Base-by-base conservation (phyloP, 2,329 filamentous ascomycete species). In the Tricladium varicosporioides region DNA sequence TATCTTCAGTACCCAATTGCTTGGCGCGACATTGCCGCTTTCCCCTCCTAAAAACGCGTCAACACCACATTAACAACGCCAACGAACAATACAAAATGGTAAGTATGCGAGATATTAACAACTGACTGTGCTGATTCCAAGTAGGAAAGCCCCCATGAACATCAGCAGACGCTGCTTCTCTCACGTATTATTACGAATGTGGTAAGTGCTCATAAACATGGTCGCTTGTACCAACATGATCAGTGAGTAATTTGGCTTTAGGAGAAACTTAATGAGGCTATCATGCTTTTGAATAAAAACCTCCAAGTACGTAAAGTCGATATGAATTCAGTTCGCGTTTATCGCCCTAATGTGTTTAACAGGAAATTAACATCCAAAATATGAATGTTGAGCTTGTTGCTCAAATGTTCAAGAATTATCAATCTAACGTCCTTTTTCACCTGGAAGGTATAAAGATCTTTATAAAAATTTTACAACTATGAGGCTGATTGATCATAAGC, bases 351-450 rank as follows among this genome's bases (percentile, higher is more conserved):
- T 9, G 47, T 36, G 1, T 5, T 13, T 33, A 55, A 5, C 66
- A 96, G 89, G 93, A 97, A 65, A 97, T 97, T 80, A 97, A 97
- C 70, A 87, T 97, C 55, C 90, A 96, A 69, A 99, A 97, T 73
- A 97, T 97, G 92, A 96, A 99, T 70, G 91, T 97, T 36, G 94
- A 97, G 76, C 82, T 97, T 2, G 94, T 97, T 5, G 92, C 93
- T 0, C 93, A 97, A 71, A 99, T 99, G 94, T 99, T 97, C 80
- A 97, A 97, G 78, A 99, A 97, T 75, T 99, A 99, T 72, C 92
- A 97, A 73, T 96, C 92, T 10, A 99, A 97, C 67, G 93, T 97
- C 13, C 78, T 97, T 5, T 97, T 99, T 72, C 94, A 99, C 68
- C 81, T 99, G 5, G 94, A 97, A 85, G 94, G 94, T 95, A 78